Percentiles rank a stretch among this genome's conserved stretches.
These are phyloP conservation scores for Lonicera japonica DNA, from an alignment of 129 eudicot genomes.

Conservation along the genomic window DNA sequence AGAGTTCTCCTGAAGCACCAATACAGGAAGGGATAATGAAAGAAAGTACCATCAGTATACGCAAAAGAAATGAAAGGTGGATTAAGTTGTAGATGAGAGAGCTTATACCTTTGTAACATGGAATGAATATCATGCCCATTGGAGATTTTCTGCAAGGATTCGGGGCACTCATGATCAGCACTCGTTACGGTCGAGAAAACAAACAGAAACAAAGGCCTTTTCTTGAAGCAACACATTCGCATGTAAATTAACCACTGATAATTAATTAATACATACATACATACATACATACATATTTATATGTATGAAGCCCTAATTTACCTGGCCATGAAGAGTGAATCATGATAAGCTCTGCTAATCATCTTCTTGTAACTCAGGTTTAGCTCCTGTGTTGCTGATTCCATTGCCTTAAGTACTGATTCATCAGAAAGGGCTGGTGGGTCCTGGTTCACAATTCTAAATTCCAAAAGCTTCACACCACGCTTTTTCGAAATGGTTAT, in stretches of 20 bases:
- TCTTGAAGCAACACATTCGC: too few species aligned
- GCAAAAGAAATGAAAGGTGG: not conserved
- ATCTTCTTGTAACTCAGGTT: slow-evolving; percentile 62
- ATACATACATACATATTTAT: not conserved
- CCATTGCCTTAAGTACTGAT: slow-evolving; percentile 57
- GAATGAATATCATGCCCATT: slow-evolving; percentile 98
- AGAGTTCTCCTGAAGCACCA: too few species aligned
- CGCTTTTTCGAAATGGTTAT: slow-evolving; percentile 55
- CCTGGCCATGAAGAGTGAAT: slow-evolving; percentile 99
- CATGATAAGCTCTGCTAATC: slow-evolving; percentile 99
- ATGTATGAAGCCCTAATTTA: slow-evolving; percentile 7
- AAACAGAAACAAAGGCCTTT: not conserved
- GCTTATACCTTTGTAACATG: slow-evolving; percentile 75
- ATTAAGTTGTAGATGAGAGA: not conserved
- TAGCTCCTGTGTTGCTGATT: slow-evolving; percentile 61
- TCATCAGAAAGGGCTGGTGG: slow-evolving; percentile 85
- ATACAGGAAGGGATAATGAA: too few species aligned
- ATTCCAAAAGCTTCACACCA: slow-evolving; percentile 62
- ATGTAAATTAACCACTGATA: too few species aligned
- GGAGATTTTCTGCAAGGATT: slow-evolving; percentile 70
- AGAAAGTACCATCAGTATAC: too few species aligned
- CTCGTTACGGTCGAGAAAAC: not conserved
- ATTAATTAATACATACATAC: too few species aligned
- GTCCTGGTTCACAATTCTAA: slow-evolving; percentile 83
- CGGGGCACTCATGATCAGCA: not conserved